Conservation (phyloP, 208 protist genomes). For the Acanthamoeba lenticulata region DNA sequence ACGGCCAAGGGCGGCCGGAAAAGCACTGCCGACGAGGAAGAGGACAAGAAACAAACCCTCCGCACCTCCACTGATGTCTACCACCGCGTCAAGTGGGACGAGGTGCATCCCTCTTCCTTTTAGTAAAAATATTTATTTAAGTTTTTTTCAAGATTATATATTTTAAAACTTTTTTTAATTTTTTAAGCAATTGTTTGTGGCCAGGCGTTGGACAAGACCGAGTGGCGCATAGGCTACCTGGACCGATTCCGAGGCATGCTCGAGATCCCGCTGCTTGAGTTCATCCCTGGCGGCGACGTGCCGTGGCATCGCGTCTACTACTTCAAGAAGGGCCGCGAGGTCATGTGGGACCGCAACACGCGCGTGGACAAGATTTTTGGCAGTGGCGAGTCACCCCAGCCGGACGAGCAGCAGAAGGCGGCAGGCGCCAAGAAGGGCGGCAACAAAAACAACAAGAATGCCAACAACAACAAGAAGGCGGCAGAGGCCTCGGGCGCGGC, state of each 20-base stretch:
- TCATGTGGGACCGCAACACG: constrained; percentile 64
- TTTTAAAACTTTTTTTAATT: neutral
- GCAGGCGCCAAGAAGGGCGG: too few relatives aligned
- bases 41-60: constrained; percentile 55
- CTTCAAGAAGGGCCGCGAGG: constrained; percentile 54
- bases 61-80: constrained; percentile 58
- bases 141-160: neutral
- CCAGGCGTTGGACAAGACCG: constrained; percentile 41
- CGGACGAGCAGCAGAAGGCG: neutral
- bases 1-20: neutral
- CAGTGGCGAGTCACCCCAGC: constrained; percentile 12
- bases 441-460: neutral
- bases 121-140: neutral
- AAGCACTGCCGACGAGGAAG: neutral
- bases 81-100: constrained; percentile 61
- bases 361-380: constrained; percentile 58
- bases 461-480: neutral
- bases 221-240: constrained; percentile 63
- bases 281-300: constrained; percentile 59
- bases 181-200: neutral
- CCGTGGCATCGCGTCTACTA: constrained; percentile 62
- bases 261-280: constrained; percentile 63
- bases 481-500: neutral
- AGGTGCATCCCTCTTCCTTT: neutral
- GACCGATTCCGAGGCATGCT: constrained; percentile 65